These are phyloP conservation scores for Dendryphion nanum DNA, from an alignment of 2,329 filamentous ascomycete species.

Conservation along the genomic window DNA sequence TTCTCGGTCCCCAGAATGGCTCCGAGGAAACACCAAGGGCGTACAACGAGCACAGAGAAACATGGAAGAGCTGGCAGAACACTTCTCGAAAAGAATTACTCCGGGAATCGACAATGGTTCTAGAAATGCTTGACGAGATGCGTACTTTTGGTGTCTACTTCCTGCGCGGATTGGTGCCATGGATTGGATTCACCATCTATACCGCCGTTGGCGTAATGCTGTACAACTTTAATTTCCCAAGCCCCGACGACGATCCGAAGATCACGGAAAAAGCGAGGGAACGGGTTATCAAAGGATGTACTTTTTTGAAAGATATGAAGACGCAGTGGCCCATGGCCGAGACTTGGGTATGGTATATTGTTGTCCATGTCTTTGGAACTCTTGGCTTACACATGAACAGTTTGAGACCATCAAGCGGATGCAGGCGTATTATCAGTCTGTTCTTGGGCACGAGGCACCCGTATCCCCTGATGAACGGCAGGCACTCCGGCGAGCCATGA, in stretches of 20 bases:
- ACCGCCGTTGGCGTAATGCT: slow-evolving; percentile 42
- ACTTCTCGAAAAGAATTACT: slow-evolving; percentile 37
- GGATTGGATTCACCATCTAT: slow-evolving; percentile 44
- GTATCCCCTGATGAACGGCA: slow-evolving; percentile 39
- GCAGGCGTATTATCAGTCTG: slow-evolving; percentile 41
- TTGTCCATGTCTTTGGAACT: not conserved
- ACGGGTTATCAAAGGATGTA: slow-evolving; percentile 36
- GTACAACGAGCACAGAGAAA: slow-evolving; percentile 30
- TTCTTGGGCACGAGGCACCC: slow-evolving; percentile 31
- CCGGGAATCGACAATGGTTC: slow-evolving; percentile 35
- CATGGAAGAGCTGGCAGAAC: slow-evolving; percentile 39
- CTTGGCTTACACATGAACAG: slow-evolving; percentile 13
- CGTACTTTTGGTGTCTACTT: slow-evolving; percentile 41
- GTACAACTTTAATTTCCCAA: slow-evolving; percentile 40
- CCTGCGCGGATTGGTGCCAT: slow-evolving; percentile 39
- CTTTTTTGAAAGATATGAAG: slow-evolving; percentile 42
- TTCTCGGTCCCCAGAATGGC: slow-evolving; percentile 34
- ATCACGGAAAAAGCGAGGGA: slow-evolving; percentile 32
- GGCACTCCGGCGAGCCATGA: slow-evolving; percentile 36
- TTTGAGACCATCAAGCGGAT: slow-evolving; percentile 44
- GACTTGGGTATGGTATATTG: slow-evolving; percentile 38
- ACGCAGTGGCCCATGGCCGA: slow-evolving; percentile 43
- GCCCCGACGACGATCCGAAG: slow-evolving; percentile 32
- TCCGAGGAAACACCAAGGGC: slow-evolving; percentile 32
- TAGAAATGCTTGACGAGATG: slow-evolving; percentile 44